Base-by-base conservation (phyloP, 768 basidiomycete genomes). In the Piloderma croceum region DNA sequence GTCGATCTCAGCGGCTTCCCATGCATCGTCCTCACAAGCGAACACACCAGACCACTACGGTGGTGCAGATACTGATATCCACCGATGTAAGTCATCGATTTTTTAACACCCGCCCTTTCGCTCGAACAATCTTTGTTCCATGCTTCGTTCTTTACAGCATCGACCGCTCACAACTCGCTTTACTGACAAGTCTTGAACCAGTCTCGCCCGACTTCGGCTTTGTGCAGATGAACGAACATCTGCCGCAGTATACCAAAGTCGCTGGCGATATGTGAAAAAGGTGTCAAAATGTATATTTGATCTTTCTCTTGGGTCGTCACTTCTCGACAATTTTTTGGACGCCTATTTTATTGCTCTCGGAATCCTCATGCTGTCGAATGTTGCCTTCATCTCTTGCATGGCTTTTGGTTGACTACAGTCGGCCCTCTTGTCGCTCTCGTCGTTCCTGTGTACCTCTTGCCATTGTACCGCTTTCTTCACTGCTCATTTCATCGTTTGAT, bases 151-250 rank as follows among this genome's bases (percentile, higher is more conserved):
- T 38, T 45, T 36, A 44, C 47, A 42, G 42, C 58, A 41, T 54
- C 60, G 46, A 52, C 51, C 21, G 54, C 65, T 67, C 57, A 55
- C 61, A 40, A 55, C 46, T 49, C 56, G 53, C 47, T 62, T 67
- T 70, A 71, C 69, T 73, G 65, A 74, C 67, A 56, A 67, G 63
- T 69, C 61, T 63, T 62, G 48, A 53, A 57, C 45, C 65, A 82
- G 85, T 82, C 75, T 83, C 84, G 55, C 85, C 85, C 63, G 84
- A 87, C 72, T 87, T 85, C 69, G 86, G 82, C 45, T 88, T 78
- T 66, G 83, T 87, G 56, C 71, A 74, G 54, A 82, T 87, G 82
- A 84, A 79, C 62, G 84, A 85, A 59, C 81, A 86, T 55, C 62
- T 85, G 42, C 69, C 72, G 51, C 71, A 76, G 51, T 81, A 80